Conservation (phyloP, 352 stramenopile genomes). For the Globisporangium recalcitrans region DNA sequence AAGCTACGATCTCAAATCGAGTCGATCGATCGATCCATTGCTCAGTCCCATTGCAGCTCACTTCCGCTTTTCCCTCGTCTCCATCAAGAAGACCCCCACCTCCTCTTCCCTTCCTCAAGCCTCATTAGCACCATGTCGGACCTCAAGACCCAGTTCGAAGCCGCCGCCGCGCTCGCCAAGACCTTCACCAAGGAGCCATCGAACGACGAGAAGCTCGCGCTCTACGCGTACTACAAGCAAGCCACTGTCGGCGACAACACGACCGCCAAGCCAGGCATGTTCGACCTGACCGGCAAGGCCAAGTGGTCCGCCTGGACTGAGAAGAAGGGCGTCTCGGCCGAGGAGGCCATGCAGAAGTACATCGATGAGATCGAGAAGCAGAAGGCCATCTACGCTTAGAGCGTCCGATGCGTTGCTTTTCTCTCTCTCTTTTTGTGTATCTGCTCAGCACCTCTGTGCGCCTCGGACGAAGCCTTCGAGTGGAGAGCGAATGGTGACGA, state of each 20-base stretch:
- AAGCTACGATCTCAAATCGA: background rate
- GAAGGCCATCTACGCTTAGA: conserved; percentile 78
- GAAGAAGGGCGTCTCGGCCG: conserved; percentile 78
- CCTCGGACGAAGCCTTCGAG: background rate
- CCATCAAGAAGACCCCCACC: conserved; percentile 4
- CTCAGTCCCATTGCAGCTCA: conserved; percentile 1
- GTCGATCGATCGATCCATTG: background rate
- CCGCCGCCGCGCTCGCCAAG: conserved; percentile 68
- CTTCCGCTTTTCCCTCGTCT: conserved; percentile 17
- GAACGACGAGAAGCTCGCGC: conserved; percentile 88
- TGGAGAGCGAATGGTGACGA: background rate
- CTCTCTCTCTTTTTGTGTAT: background rate
- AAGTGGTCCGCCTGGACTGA: conserved; percentile 88
- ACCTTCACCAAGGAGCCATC: conserved; percentile 74
- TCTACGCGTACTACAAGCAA: conserved; percentile 91
- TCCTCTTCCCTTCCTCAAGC: background rate
- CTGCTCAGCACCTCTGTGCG: background rate
- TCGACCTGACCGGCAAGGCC: conserved; percentile 81
- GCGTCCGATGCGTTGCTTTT: background rate
- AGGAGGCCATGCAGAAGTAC: conserved; percentile 87
- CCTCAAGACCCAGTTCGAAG: conserved; percentile 82
- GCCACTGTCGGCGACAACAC: conserved; percentile 85
- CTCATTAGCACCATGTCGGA: conserved; percentile 54
- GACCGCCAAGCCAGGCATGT: conserved; percentile 78
- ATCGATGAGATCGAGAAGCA: conserved; percentile 81